These are phyloP conservation scores for Prunus davidiana DNA, from an alignment of 306 rosid genomes.

Conservation along the genomic window DNA sequence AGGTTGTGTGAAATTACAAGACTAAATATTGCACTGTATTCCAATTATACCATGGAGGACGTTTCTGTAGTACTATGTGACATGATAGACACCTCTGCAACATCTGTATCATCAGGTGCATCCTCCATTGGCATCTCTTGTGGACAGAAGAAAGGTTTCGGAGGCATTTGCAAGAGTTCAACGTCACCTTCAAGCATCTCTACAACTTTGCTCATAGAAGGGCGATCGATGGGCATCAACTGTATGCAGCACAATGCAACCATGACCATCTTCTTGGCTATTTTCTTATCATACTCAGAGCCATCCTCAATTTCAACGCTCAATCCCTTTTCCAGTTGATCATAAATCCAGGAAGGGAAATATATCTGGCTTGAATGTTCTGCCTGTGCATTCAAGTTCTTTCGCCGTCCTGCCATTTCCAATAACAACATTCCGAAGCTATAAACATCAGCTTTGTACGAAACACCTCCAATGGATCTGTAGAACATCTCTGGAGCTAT, in stretches of 20 bases:
- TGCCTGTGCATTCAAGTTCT: constrained; percentile 1
- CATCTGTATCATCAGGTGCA: not conserved
- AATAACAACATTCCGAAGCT: constrained; percentile 15
- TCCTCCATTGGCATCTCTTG: not conserved
- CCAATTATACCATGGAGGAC: not conserved
- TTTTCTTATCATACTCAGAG: not conserved
- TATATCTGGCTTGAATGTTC: constrained; percentile 9
- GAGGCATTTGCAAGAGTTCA: constrained; percentile 24
- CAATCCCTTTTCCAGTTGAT: not conserved
- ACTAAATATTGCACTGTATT: not conserved
- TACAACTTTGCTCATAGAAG: constrained; percentile 25
- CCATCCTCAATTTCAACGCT: constrained; percentile 8
- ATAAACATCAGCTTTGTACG: constrained; percentile 13
- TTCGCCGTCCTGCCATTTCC: constrained; percentile 14
- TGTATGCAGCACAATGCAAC: constrained; percentile 42
- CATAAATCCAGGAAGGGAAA: constrained; percentile 16
- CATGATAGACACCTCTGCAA: not conserved
- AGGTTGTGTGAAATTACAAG: not conserved
- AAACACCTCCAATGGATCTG: not conserved
- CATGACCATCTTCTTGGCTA: constrained; percentile 23
- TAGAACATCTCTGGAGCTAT: constrained; percentile 20
- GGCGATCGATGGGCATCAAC: constrained; percentile 30
- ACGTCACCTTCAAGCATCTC: constrained; percentile 31
- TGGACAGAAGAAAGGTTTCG: constrained; percentile 26
- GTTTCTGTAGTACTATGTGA: not conserved